phyloP scores from a whole-genome alignment of 2,329 filamentous ascomycete species.

The Whalleya microplaca region DNA sequence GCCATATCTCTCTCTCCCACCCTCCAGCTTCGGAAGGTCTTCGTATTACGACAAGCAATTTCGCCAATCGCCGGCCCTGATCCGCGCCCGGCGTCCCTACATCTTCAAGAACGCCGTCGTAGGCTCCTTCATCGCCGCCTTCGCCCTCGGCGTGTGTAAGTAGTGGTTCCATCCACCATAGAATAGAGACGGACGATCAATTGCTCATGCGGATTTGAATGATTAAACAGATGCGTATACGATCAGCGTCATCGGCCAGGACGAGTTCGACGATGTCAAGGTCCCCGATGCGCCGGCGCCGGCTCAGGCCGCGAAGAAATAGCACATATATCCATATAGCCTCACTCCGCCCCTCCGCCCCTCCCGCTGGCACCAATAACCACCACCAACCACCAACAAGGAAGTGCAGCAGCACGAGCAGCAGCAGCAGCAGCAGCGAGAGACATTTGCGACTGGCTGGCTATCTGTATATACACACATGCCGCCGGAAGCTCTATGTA shows the following conservation, averaged over 20 bases:
- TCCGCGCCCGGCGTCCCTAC: slow-evolving; percentile 90
- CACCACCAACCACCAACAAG: too few relatives aligned
- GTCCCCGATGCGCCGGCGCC: slow-evolving; percentile 78
- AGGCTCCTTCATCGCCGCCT: slow-evolving; percentile 72
- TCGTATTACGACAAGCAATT: slow-evolving; percentile 93
- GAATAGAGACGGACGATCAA: background rate
- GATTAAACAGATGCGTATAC: slow-evolving; percentile 62
- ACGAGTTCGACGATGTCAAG: slow-evolving; percentile 94
- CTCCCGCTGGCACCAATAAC: too few relatives aligned
- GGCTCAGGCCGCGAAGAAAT: slow-evolving; percentile 46
- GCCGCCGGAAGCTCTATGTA: too few relatives aligned
- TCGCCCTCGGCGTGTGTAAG: slow-evolving; percentile 89
- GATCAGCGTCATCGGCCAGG: slow-evolving; percentile 87
- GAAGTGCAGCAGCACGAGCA: too few relatives aligned
- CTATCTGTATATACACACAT: too few relatives aligned
- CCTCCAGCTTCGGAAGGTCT: slow-evolving; percentile 53
- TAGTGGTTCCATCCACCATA: too few relatives aligned
- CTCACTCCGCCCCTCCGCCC: too few relatives aligned
- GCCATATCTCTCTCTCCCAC: background rate
- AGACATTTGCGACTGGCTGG: background rate
- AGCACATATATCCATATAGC: background rate
- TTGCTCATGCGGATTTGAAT: slow-evolving; percentile 7
- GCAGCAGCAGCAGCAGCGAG: too few relatives aligned
- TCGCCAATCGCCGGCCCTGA: slow-evolving; percentile 83
- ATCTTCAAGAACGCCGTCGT: slow-evolving; percentile 86